Conservation (phyloP, 2,329 filamentous ascomycete genomes). For the Aspergillus ruber region DNA sequence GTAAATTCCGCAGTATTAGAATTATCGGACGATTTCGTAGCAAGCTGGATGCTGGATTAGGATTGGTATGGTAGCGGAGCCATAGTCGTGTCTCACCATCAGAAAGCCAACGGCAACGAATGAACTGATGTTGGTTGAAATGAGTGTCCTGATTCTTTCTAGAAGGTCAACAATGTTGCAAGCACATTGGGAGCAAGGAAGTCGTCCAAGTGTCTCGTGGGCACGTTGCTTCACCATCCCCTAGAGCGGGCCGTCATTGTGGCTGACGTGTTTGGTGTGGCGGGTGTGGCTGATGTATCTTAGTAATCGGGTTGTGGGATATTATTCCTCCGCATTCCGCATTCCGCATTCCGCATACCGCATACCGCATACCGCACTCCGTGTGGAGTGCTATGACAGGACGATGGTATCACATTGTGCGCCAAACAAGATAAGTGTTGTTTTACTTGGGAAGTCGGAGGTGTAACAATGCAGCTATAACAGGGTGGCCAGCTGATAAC, state of each 20-base stretch:
- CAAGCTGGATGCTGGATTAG: slow-evolving; percentile 9
- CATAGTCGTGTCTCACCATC: slow-evolving; percentile 9
- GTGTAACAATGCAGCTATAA: too few relatives aligned
- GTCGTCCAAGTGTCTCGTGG: not conserved
- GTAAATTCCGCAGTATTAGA: not conserved
- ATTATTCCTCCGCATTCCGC: too few relatives aligned
- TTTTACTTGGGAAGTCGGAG: too few relatives aligned
- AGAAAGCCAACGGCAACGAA: not conserved
- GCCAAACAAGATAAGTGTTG: too few relatives aligned
- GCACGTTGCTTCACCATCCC: slow-evolving; percentile 1
- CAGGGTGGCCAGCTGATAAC: too few relatives aligned
- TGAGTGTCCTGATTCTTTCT: not conserved
- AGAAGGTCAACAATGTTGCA: not conserved
- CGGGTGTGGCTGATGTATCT: not conserved
- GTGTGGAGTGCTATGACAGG: too few relatives aligned
- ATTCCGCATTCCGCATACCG: too few relatives aligned
- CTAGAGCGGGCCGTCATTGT: slow-evolving; percentile 10
- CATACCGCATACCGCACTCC: too few relatives aligned
- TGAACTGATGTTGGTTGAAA: slow-evolving; percentile 2
- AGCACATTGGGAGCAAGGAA: not conserved
- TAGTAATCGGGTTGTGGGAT: too few relatives aligned
- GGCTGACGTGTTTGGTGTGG: slow-evolving; percentile 3
- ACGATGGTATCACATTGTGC: too few relatives aligned
- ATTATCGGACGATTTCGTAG: not conserved
- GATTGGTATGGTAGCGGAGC: slow-evolving; percentile 10